Evolutionary conservation across 192 early-diverging fungal genomes (phyloP).

Genomic region (Coemansia sp.): DNA sequence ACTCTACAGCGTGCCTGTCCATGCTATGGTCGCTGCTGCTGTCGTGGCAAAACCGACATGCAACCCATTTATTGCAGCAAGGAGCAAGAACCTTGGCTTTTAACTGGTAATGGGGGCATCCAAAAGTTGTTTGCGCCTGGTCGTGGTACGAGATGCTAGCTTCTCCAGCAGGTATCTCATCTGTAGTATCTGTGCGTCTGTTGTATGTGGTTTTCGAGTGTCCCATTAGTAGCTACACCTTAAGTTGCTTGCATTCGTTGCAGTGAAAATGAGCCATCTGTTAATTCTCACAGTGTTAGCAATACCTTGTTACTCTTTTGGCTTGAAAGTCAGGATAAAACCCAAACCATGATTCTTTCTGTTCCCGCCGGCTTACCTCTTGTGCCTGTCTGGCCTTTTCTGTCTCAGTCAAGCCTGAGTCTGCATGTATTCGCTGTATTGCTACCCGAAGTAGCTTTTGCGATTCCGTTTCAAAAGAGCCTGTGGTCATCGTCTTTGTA

Average conservation of each 20-base stretch:
- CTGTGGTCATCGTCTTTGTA: conserved; percentile 4
- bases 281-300: no score
- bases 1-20: conserved; percentile 64
- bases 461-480: not conserved
- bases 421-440: conserved; percentile 22
- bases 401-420: conserved; percentile 8
- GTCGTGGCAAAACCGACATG: conserved; percentile 82
- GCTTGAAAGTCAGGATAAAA: no score
- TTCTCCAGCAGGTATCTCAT: not conserved
- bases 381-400: conserved; percentile 27
- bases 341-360: not conserved
- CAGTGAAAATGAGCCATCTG: no score
- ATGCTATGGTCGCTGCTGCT: conserved; percentile 66
- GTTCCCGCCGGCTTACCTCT: conserved; percentile 13
- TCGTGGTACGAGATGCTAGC: conserved; percentile 17
- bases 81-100: conserved; percentile 57
- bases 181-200: not conserved
- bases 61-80: conserved; percentile 73
- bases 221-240: conserved; percentile 11
- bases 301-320: no score
- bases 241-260: not conserved
- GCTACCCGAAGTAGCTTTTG: conserved; percentile 18
- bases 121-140: conserved; percentile 15
- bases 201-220: not conserved
- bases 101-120: conserved; percentile 47